These are phyloP conservation scores for Kwoniella pini DNA, from an alignment of 768 basidiomycete genomes.

Conservation along the genomic window DNA sequence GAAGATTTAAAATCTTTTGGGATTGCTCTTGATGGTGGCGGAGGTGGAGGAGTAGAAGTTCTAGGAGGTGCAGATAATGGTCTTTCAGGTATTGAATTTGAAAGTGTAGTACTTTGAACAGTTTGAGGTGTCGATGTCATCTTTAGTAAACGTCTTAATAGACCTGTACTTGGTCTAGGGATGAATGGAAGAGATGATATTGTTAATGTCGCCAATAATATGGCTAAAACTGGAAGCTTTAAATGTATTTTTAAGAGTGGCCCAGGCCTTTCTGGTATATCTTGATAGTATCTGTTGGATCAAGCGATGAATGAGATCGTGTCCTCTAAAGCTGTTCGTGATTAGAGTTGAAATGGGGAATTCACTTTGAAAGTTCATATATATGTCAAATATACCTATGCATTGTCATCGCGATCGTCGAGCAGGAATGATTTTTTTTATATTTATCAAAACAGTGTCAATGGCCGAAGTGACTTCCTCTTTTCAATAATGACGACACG, in stretches of 20 bases:
- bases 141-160: not conserved
- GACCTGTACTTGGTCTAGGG: not conserved
- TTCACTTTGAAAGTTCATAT: too few species aligned
- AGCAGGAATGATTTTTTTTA: not conserved
- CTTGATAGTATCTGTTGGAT: not conserved
- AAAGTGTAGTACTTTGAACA: too few species aligned
- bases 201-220: not conserved
- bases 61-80: slow-evolving; percentile 28
- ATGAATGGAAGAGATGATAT: not conserved
- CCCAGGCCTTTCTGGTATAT: too few species aligned
- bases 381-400: too few species aligned
- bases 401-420: not conserved
- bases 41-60: slow-evolving; percentile 20
- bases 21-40: slow-evolving; percentile 34
- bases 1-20: slow-evolving; percentile 45
- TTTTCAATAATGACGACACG: not conserved
- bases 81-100: slow-evolving; percentile 11
- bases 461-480: slow-evolving; percentile 1
- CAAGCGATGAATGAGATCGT: too few species aligned
- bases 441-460: not conserved
- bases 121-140: slow-evolving; percentile 22
- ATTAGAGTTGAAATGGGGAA: too few species aligned
- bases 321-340: too few species aligned
- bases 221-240: too few species aligned
- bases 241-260: too few species aligned